phyloP scores from a whole-genome alignment of 2,329 filamentous ascomycete genomes.

The Ilyonectria destructans region DNA sequence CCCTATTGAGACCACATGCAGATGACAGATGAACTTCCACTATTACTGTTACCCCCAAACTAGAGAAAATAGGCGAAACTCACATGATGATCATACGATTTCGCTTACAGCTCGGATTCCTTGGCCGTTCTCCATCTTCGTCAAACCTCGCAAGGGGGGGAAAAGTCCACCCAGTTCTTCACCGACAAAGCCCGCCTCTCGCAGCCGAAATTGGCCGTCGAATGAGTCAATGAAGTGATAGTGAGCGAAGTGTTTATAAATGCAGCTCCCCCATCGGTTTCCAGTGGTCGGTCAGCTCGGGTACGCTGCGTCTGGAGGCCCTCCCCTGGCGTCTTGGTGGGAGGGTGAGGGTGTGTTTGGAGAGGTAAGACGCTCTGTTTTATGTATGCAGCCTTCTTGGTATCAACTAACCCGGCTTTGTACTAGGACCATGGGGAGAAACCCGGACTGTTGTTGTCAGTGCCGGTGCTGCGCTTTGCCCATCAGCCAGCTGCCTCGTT shows the following conservation, averaged over 20 bases:
- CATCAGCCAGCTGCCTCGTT: not conserved
- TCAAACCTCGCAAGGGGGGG: not conserved
- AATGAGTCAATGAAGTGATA: not conserved
- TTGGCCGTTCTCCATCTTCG: not conserved
- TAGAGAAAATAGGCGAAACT: constrained; percentile 1
- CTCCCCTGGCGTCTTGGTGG: not conserved
- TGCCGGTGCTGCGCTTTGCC: not conserved
- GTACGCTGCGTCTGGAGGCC: not conserved
- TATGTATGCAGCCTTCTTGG: not conserved
- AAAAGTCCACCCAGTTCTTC: not conserved
- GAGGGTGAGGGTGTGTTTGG: not conserved
- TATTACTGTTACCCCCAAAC: not conserved
- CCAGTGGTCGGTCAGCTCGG: not conserved
- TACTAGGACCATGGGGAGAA: not conserved
- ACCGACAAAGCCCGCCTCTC: not conserved
- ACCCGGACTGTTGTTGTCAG: not conserved
- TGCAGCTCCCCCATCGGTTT: not conserved
- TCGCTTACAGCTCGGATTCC: not conserved
- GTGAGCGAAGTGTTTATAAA: constrained; percentile 6
- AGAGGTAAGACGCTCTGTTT: not conserved
- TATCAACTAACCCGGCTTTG: not conserved
- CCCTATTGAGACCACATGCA: not conserved
- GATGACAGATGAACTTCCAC: not conserved
- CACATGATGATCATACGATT: not conserved
- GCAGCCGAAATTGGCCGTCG: not conserved